Percentiles rank a stretch among this genome's conserved stretches.
Evolutionary conservation across 306 rosid species (phyloP).

Genomic region (Fragaria nilgerrensis): DNA sequence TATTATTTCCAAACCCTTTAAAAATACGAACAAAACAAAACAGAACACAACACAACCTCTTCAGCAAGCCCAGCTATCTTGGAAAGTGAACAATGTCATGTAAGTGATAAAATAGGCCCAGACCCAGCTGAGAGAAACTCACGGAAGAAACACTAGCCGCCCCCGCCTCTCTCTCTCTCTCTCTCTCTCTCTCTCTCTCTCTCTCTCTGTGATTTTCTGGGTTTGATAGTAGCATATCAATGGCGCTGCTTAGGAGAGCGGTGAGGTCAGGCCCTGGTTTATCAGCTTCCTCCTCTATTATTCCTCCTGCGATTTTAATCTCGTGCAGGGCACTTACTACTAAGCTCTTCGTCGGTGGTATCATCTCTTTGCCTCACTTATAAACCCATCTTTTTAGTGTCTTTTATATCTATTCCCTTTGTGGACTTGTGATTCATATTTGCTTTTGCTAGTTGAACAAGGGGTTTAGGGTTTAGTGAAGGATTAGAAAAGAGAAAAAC

Average conservation of each 20-base stretch:
- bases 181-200: not conserved
- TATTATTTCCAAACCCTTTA: no score
- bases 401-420: not conserved
- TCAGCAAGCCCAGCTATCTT: no score
- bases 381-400: not conserved
- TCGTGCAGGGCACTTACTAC: slow-evolving; percentile 37
- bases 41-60: no score
- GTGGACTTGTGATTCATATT: not conserved
- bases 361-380: slow-evolving; percentile 9
- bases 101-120: no score
- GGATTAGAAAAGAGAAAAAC: no score
- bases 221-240: not conserved
- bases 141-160: not conserved
- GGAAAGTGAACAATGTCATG: no score
- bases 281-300: slow-evolving; percentile 19
- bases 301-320: slow-evolving; percentile 43
- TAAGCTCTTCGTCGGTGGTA: slow-evolving; percentile 60
- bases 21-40: no score
- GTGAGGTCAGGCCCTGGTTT: slow-evolving; percentile 14
- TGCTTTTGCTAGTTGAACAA: not conserved
- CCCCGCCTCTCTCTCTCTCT: slow-evolving; percentile 2
- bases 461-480: not conserved
- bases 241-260: slow-evolving; percentile 38
- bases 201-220: not conserved
- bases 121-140: not conserved